Evolutionary conservation across 805 yeast genomes (phyloP).

Genomic region (Spathaspora arborariae): DNA sequence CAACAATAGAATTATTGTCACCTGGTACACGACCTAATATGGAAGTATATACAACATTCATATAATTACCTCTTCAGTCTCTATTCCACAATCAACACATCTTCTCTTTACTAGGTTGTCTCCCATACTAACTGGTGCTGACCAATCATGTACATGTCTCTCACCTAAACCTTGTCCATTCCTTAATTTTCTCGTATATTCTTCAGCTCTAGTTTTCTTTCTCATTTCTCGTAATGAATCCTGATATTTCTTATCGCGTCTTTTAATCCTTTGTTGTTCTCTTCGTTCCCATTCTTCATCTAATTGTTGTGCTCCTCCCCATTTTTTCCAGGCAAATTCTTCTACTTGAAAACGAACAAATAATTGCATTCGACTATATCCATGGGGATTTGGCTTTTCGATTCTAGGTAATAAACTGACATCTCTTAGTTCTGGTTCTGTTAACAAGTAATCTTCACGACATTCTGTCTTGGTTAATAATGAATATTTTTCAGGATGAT

Average conservation of each 20-base stretch:
- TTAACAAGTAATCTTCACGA: conserved; percentile 82
- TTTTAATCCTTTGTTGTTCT: conserved; percentile 62
- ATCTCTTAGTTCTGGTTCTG: conserved; percentile 90
- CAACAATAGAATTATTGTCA: neutral
- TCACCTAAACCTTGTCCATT: conserved; percentile 52
- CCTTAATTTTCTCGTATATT: conserved; percentile 66
- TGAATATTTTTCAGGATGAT: conserved; percentile 82
- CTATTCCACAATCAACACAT: conserved; percentile 80
- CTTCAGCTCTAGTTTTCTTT: conserved; percentile 88
- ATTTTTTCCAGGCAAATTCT: conserved; percentile 84
- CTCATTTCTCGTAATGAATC: conserved; percentile 83
- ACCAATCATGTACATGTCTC: conserved; percentile 75
- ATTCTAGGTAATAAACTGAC: conserved; percentile 61
- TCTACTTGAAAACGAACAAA: conserved; percentile 91
- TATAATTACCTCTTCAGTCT: conserved; percentile 69
- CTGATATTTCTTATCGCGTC: conserved; percentile 77
- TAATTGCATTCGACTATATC: conserved; percentile 89
- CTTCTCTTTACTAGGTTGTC: conserved; percentile 46
- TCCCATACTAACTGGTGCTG: conserved; percentile 46
- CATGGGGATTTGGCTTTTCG: conserved; percentile 93
- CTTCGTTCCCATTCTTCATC: conserved; percentile 92
- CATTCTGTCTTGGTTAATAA: conserved; percentile 93
- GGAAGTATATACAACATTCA: conserved; percentile 9
- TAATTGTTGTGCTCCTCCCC: conserved; percentile 87
- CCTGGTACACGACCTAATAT: conserved; percentile 2